Conservation (phyloP, 2,329 filamentous ascomycete species). For the Sodiomyces alkalinus region DNA sequence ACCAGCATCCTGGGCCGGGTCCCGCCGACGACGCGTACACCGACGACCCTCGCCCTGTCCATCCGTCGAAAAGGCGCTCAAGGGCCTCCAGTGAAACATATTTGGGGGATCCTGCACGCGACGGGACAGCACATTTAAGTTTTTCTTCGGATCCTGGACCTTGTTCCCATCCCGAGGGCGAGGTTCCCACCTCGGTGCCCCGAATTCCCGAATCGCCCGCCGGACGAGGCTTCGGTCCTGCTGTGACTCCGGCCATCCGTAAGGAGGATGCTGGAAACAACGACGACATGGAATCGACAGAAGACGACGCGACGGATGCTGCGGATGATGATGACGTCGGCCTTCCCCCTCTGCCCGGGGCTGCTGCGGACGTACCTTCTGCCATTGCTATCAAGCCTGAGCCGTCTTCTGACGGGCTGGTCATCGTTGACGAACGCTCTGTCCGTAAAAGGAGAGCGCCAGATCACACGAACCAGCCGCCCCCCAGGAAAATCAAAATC, state of each 20-base stretch:
- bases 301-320: not conserved
- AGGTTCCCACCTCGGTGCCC: too few relatives aligned
- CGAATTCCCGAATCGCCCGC: too few relatives aligned
- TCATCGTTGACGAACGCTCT: slow-evolving; percentile 33
- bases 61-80: slow-evolving; percentile 7
- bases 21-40: not conserved
- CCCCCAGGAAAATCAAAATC: slow-evolving; percentile 23
- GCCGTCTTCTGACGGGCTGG: slow-evolving; percentile 33
- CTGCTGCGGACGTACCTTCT: not conserved
- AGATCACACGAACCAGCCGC: slow-evolving; percentile 9
- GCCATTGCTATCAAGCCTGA: slow-evolving; percentile 27
- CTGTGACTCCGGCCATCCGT: too few relatives aligned
- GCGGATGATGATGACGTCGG: slow-evolving; percentile 1
- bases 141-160: slow-evolving; percentile 5
- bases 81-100: slow-evolving; percentile 1
- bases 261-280: too few relatives aligned
- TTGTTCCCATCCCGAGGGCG: too few relatives aligned
- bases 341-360: slow-evolving; percentile 15
- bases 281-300: too few relatives aligned
- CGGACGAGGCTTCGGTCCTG: too few relatives aligned
- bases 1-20: slow-evolving; percentile 17
- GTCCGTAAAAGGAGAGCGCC: slow-evolving; percentile 29
- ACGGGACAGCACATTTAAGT: slow-evolving; percentile 1
- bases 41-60: not conserved
- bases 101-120: not conserved